Evolutionary conservation across 129 eudicot genomes (phyloP), one percentile per base, ranked within the genome.

Genomic region (Tagetes patula): DNA sequence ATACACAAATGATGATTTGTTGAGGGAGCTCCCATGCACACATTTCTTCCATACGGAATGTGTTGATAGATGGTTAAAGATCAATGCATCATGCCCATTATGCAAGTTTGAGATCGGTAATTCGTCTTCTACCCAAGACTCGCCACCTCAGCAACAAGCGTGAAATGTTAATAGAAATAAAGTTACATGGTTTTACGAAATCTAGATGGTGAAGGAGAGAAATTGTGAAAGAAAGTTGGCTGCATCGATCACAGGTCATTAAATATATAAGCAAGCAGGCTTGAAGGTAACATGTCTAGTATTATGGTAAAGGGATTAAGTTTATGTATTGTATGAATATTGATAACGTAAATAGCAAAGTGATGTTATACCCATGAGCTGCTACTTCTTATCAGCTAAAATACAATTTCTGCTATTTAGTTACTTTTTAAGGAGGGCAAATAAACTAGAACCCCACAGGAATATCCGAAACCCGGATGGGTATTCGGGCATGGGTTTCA

Each of bases 51-150:
- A 87, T 55, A 75, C 79, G 45, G 87, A 87, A 66, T 87, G 94
- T 45, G 89, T 87, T 49, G 94, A 87, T 70, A 85, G 82, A 63
- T 87, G 94, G 94, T 78, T 85, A 49, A 85, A 85, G 79, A 87
- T 87, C 69, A 87, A 87, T 68, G 89, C 94, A 11, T 76, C 89
- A 5, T 87, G 92, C 62, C 92, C 92, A 4, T 86, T 87, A 47
- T 87, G 92, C 72, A 87, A 87, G 75, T 82, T 46, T 70, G 92
- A 84, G 77, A 82, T 87, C 64, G 73, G 73, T 66, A 70, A 76
- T 32, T 36, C 79, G 41, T 71, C 85, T 7, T 40, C 76, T 30
- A 53, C 71, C 30, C 78, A 67, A n/a, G 80, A 79, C 55, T 30
- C 82, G 6, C 82, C 34, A 27, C 41, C 3, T 34, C 82, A 63